Conservation (phyloP, 1,284 basidiomycete genomes). For the Leccinum pseudoinsigne region DNA sequence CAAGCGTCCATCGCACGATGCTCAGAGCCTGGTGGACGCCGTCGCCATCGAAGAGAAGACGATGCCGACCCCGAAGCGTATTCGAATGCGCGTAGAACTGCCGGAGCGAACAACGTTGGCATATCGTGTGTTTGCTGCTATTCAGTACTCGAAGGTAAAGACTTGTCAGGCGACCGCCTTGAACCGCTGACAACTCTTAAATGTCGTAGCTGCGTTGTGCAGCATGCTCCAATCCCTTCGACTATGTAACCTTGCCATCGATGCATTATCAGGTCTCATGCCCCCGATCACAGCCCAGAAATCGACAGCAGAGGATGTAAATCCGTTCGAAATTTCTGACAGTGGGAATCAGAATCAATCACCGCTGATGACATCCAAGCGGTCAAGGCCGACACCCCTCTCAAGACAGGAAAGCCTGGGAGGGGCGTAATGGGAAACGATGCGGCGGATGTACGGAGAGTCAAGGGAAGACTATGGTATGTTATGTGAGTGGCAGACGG, state of each 20-base stretch:
- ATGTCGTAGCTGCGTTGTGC: constrained; percentile 60
- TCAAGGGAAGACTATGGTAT: constrained; percentile 61
- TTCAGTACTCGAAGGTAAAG: constrained; percentile 65
- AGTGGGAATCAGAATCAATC: constrained; percentile 34
- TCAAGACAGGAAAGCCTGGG: constrained; percentile 59
- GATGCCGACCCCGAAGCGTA: constrained; percentile 51
- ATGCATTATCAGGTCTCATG: constrained; percentile 63
- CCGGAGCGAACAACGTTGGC: constrained; percentile 76
- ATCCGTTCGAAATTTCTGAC: constrained; percentile 60
- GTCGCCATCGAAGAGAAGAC: constrained; percentile 49
- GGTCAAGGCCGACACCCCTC: constrained; percentile 32
- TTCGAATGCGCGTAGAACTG: constrained; percentile 55
- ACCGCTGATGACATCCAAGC: constrained; percentile 23
- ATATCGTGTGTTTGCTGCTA: constrained; percentile 61
- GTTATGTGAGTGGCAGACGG: constrained; percentile 41
- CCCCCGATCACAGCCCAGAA: constrained; percentile 32
- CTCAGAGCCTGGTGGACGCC: constrained; percentile 39
- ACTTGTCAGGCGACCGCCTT: background rate
- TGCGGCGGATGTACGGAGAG: constrained; percentile 58
- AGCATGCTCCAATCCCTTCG: constrained; percentile 41
- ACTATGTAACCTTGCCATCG: constrained; percentile 78
- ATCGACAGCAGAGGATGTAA: constrained; percentile 37
- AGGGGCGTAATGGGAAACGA: constrained; percentile 51
- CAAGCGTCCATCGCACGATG: constrained; percentile 55
- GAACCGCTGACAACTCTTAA: constrained; percentile 21